Percentiles rank a stretch among this genome's conserved stretches.
Conservation (phyloP, 768 basidiomycete species). For the Trametes villosa region DNA sequence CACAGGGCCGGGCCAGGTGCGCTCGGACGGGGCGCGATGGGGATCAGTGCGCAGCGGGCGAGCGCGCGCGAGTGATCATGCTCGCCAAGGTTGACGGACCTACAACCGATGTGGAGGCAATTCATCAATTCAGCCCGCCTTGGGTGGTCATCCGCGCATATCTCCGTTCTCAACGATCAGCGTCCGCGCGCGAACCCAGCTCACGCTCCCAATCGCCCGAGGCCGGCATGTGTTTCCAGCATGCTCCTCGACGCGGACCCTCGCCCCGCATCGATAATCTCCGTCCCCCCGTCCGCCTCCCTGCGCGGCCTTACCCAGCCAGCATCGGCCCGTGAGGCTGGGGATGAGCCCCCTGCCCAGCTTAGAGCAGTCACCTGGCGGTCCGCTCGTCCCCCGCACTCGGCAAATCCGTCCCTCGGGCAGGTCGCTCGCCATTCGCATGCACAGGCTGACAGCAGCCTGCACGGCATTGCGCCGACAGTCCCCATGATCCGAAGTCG, state of each 20-base stretch:
- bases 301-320: background rate
- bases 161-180: slow-evolving; percentile 17
- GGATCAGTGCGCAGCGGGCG: slow-evolving; percentile 6
- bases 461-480: background rate
- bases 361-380: background rate
- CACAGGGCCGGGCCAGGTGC: slow-evolving; percentile 1
- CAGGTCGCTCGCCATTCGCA: background rate
- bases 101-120: slow-evolving; percentile 16
- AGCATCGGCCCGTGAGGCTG: background rate
- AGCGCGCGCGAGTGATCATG: slow-evolving; percentile 1
- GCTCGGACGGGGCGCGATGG: background rate
- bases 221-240: slow-evolving; percentile 18
- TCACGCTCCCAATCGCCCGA: background rate
- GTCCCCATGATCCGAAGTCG: slow-evolving; percentile 6
- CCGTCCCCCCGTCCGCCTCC: slow-evolving; percentile 1
- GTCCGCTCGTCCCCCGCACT: background rate
- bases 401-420: background rate
- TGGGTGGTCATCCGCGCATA: slow-evolving; percentile 1
- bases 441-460: background rate
- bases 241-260: background rate
- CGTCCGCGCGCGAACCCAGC: slow-evolving; percentile 1
- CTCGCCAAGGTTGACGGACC: slow-evolving; percentile 16
- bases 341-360: background rate
- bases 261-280: slow-evolving; percentile 12
- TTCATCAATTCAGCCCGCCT: background rate